Percentiles rank a stretch among this genome's conserved stretches.
Evolutionary conservation across 305 asterid species (phyloP).

Genomic region (Rubia tinctorum): DNA sequence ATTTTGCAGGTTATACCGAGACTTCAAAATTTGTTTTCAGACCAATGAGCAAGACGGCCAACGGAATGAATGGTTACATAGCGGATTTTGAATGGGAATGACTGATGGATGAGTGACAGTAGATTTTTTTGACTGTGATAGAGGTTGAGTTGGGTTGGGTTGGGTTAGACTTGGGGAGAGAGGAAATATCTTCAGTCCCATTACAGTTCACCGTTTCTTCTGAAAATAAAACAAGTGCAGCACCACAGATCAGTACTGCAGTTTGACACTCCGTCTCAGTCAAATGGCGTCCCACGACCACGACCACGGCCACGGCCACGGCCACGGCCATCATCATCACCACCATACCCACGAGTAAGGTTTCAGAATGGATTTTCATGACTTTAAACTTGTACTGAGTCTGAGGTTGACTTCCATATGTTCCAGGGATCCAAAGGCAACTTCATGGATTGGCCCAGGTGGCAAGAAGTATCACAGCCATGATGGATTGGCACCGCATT

Average conservation of each 20-base stretch:
- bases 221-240: too few species aligned
- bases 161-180: too few species aligned
- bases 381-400: not conserved
- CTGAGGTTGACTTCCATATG: slow-evolving; percentile 10
- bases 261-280: not conserved
- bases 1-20: too few species aligned
- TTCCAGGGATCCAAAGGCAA: slow-evolving; percentile 44
- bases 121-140: too few species aligned
- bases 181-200: too few species aligned
- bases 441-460: slow-evolving; percentile 68
- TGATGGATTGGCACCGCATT: slow-evolving; percentile 91
- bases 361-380: not conserved
- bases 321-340: slow-evolving; percentile 24
- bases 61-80: too few species aligned
- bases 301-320: slow-evolving; percentile 21
- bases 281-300: slow-evolving; percentile 34
- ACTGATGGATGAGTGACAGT: too few species aligned
- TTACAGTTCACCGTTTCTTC: too few species aligned
- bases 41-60: too few species aligned
- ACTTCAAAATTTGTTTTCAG: too few species aligned
- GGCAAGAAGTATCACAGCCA: slow-evolving; percentile 93
- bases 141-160: too few species aligned
- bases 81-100: too few species aligned
- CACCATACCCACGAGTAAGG: slow-evolving; percentile 30
- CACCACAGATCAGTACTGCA: not conserved